Base-by-base conservation (phyloP, 1,139 yeast species). In the Cylindricascospora bacillispora region DNA sequence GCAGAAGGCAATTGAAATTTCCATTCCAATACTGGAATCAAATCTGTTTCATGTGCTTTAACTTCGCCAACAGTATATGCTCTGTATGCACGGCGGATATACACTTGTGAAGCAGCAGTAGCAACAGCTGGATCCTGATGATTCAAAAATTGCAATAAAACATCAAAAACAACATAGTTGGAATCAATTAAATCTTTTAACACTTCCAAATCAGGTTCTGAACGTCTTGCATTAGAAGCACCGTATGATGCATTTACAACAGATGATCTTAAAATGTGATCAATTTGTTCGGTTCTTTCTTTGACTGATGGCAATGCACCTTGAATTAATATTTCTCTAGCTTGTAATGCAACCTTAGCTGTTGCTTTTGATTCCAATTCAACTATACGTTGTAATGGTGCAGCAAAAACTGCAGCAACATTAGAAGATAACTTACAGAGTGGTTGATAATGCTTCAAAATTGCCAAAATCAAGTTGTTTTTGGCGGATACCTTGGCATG, bases 201-300 rank as follows among this genome's bases (percentile, higher is more conserved):
- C 34, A 81, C 67, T 26, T 76, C 78, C 50, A 79, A 62, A 49
- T 78, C 80, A 24, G 99, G 99, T 40, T 76, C 72, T 40, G 83
- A 70, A 53, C 85, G 92, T 47, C 72, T 73, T 33, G 78, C 70
- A 45, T 68, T 67, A 31, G 78, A 70, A 48, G 83, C 93, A 46
- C 97, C 97, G 50, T 86, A 89, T 16, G 78, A 68, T 22, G 93
- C 72, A 49, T 81, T 85, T 45, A 86, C 82, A 29, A 89, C 97
- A 25, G 95, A 76, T 12, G 93, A 75, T 57, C 86, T 75, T 58
- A 89, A 70, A 47, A 89, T 89, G 57, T 86, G 97, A 60, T 89
- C 97, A 52, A 89, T 70, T 63, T 92, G 98, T 54, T 86, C 95
- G 15, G 94, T 79, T 62, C 98, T 78, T 62, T 89, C 98, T 57